A percentile compares a stretch with the other conserved stretches of the same genome.
Conservation (phyloP, 805 yeast species). For the Cyberlindnera subsufficiens region DNA sequence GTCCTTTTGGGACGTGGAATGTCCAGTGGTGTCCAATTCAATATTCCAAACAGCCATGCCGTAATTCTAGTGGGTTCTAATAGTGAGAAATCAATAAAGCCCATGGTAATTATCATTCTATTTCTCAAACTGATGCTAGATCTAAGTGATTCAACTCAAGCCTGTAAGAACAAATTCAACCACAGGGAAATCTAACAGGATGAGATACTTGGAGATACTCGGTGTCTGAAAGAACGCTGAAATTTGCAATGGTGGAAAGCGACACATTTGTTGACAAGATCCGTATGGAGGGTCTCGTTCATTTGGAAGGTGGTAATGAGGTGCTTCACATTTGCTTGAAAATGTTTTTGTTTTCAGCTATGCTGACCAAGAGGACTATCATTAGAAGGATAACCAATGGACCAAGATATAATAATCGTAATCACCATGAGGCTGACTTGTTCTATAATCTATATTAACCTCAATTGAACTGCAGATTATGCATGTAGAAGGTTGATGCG, state of each 20-base stretch:
- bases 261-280: constrained; percentile 23
- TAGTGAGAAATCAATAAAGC: constrained; percentile 21
- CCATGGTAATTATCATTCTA: constrained; percentile 14
- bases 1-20: constrained; percentile 36
- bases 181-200: constrained; percentile 20
- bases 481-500: too few species aligned
- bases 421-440: too few species aligned
- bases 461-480: too few species aligned
- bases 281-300: constrained; percentile 22
- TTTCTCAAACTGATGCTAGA: constrained; percentile 36
- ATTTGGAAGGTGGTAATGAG: constrained; percentile 19
- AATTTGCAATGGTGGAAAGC: constrained; percentile 33
- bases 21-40: constrained; percentile 42
- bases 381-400: neutral
- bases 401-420: too few species aligned
- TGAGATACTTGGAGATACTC: constrained; percentile 24
- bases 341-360: constrained; percentile 33
- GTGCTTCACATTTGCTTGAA: constrained; percentile 12
- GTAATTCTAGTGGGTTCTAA: constrained; percentile 34
- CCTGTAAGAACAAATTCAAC: constrained; percentile 29
- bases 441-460: too few species aligned
- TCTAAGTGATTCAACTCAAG: constrained; percentile 40
- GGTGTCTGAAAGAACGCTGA: constrained; percentile 35
- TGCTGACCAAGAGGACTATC: constrained; percentile 13
- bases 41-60: constrained; percentile 34